A percentile compares a stretch with the other conserved stretches of the same genome.
Conservation (phyloP, 176 grass and related monocot genomes). For the Chloris gayana region DNA sequence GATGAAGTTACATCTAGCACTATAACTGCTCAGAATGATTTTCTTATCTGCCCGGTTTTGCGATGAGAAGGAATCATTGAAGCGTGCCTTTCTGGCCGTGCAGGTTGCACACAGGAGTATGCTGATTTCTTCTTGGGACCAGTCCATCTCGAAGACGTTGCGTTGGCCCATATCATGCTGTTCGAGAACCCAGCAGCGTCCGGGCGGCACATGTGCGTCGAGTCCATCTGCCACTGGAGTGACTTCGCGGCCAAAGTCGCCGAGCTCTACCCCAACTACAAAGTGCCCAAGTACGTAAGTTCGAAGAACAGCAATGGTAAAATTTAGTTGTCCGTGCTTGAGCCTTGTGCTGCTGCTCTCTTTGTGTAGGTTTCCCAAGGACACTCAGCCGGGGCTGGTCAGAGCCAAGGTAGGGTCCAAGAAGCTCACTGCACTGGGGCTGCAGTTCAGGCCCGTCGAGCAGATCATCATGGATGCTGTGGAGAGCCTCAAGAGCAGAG, state of each 20-base stretch:
- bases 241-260: conserved; percentile 69
- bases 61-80: background rate
- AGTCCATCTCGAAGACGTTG: conserved; percentile 87
- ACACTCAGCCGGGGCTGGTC: conserved; percentile 75
- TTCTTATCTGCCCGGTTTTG: background rate
- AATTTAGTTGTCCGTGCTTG: background rate
- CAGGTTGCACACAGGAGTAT: conserved; percentile 76
- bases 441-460: conserved; percentile 67
- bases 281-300: conserved; percentile 57
- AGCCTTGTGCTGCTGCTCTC: background rate
- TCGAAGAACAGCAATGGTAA: background rate
- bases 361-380: conserved; percentile 49
- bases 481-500: conserved; percentile 72
- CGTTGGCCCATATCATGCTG: conserved; percentile 65
- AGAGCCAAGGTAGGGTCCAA: conserved; percentile 60
- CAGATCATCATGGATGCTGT: conserved; percentile 74
- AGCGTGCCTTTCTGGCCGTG: background rate
- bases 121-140: conserved; percentile 61
- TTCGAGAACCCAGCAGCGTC: conserved; percentile 72
- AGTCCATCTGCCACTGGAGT: conserved; percentile 73
- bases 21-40: too few species aligned
- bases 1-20: background rate
- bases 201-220: conserved; percentile 79
- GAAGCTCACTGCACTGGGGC: conserved; percentile 70
- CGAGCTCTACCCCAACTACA: conserved; percentile 69